Evolutionary conservation across 2,329 filamentous ascomycete genomes (phyloP).

Genomic region (Fusarium phyllophilum): DNA sequence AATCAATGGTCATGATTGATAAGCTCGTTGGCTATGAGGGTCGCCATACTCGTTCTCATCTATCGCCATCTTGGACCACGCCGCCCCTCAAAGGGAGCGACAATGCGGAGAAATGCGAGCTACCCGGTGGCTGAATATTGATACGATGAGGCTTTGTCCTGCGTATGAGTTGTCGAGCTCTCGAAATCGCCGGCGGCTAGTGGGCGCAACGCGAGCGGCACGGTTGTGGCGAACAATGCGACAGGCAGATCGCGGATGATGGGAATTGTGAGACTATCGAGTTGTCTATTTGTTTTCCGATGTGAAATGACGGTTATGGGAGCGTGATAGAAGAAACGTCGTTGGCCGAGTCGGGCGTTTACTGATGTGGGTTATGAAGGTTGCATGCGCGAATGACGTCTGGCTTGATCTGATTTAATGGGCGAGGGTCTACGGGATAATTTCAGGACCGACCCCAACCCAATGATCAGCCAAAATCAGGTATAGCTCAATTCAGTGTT

Average conservation of each 20-base stretch:
- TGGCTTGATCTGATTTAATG: slow-evolving; percentile 35
- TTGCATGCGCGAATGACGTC: slow-evolving; percentile 42
- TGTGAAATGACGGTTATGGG: background rate
- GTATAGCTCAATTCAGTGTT: background rate
- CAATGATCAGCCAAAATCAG: background rate
- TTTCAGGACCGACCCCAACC: slow-evolving; percentile 24
- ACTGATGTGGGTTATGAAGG: slow-evolving; percentile 32
- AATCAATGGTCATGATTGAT: slow-evolving; percentile 24
- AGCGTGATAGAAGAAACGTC: background rate
- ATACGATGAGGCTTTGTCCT: slow-evolving; percentile 9
- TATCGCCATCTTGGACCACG: slow-evolving; percentile 59
- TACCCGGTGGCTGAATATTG: slow-evolving; percentile 11
- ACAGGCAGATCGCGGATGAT: background rate
- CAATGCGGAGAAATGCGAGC: slow-evolving; percentile 14
- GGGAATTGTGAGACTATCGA: background rate
- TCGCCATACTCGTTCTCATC: slow-evolving; percentile 62
- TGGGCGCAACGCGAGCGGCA: slow-evolving; percentile 8
- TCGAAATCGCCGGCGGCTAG: slow-evolving; percentile 5
- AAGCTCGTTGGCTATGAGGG: background rate
- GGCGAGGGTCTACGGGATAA: slow-evolving; percentile 32
- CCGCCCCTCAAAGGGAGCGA: slow-evolving; percentile 31
- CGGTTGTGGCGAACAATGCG: background rate
- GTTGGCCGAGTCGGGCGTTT: slow-evolving; percentile 7
- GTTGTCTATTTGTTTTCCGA: background rate
- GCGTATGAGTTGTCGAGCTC: slow-evolving; percentile 8